Evolutionary conservation across 2,329 filamentous ascomycete genomes (phyloP).

Genomic region (Cladosporium sp.): DNA sequence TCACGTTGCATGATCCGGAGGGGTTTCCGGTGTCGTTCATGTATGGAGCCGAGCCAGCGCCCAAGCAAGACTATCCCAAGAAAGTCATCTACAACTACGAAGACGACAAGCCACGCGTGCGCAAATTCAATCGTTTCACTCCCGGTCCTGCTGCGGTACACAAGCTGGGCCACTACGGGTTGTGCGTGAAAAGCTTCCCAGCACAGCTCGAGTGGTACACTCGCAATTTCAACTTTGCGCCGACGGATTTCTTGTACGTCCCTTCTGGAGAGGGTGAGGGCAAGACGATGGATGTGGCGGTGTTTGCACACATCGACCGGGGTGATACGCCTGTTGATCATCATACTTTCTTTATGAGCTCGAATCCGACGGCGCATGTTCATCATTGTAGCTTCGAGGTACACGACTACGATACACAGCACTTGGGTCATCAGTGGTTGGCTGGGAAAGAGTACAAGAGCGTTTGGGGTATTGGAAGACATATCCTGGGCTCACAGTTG

Average conservation of each 20-base stretch:
- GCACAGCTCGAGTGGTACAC: constrained; percentile 41
- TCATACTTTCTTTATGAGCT: constrained; percentile 55
- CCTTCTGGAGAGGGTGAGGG: constrained; percentile 20
- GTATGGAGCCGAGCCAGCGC: constrained; percentile 37
- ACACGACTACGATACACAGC: constrained; percentile 70
- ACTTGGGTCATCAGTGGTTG: constrained; percentile 70
- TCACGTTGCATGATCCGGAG: constrained; percentile 43
- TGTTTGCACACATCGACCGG: constrained; percentile 57
- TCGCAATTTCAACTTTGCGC: constrained; percentile 48
- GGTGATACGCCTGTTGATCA: constrained; percentile 55
- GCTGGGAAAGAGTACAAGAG: constrained; percentile 61
- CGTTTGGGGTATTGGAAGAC: constrained; percentile 71
- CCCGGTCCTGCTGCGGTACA: constrained; percentile 52
- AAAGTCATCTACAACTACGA: constrained; percentile 42
- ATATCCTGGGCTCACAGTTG: constrained; percentile 69
- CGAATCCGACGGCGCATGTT: constrained; percentile 49
- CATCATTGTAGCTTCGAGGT: constrained; percentile 72
- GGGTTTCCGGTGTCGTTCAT: constrained; percentile 45
- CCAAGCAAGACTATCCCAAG: constrained; percentile 28
- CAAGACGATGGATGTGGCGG: constrained; percentile 27
- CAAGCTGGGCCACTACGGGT: constrained; percentile 53
- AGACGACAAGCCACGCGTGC: constrained; percentile 39
- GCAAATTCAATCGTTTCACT: constrained; percentile 45
- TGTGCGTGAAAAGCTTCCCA: constrained; percentile 40
- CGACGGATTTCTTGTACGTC: constrained; percentile 44